Conservation (phyloP, 306 rosid genomes). For the Castanospermum australe region DNA sequence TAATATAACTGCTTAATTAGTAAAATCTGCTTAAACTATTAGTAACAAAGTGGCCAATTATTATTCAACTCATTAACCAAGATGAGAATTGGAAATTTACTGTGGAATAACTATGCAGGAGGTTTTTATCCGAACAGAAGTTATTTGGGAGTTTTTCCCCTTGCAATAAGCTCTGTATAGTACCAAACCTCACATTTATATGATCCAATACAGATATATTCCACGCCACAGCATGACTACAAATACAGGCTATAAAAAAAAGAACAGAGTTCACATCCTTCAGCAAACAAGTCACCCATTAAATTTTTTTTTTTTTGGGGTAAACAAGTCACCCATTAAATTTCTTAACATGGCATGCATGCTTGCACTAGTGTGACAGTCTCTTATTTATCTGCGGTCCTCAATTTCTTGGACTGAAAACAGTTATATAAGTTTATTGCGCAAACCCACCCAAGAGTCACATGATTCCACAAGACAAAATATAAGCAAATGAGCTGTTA, state of each 20-base stretch:
- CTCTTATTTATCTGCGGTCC: neutral
- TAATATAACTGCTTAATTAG: slow-evolving; percentile 1
- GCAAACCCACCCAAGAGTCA: too few species aligned
- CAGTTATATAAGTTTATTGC: neutral
- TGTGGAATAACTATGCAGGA: neutral
- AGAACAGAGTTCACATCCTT: neutral
- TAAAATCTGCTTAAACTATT: neutral
- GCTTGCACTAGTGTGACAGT: neutral
- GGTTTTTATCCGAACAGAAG: neutral
- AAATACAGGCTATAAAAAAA: too few species aligned
- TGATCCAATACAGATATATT: neutral
- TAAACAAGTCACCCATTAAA: neutral
- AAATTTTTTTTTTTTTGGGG: too few species aligned
- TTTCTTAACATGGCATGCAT: neutral
- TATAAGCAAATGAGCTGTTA: neutral
- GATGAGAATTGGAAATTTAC: neutral
- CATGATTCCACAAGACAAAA: neutral
- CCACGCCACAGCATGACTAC: slow-evolving; percentile 4
- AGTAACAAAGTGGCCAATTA: neutral
- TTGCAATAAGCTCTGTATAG: neutral
- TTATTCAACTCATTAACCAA: neutral
- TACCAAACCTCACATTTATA: neutral
- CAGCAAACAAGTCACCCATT: neutral
- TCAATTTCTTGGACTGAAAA: neutral
- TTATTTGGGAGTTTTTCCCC: neutral